phyloP scores from a whole-genome alignment of 1,284 basidiomycete genomes.

The Trichosporon coremiiforme region DNA sequence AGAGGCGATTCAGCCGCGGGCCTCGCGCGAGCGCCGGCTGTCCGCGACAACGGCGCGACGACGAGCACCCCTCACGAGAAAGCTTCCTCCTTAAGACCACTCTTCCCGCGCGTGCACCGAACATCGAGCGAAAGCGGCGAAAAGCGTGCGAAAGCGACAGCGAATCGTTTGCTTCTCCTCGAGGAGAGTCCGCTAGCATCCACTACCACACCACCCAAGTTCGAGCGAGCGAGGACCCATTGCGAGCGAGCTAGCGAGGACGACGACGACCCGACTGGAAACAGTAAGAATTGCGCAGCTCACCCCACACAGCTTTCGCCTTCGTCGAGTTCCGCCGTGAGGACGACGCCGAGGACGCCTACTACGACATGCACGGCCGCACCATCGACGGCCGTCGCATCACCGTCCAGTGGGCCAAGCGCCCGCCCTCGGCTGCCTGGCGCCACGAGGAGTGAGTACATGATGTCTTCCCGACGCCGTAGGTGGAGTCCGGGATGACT shows the following conservation, averaged over 20 bases:
- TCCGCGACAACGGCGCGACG: slow-evolving; percentile 4
- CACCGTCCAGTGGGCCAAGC: slow-evolving; percentile 88
- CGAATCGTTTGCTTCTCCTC: slow-evolving; percentile 17
- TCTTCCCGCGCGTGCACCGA: slow-evolving; percentile 6
- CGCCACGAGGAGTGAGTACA: slow-evolving; percentile 64
- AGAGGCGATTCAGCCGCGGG: background rate
- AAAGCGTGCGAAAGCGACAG: slow-evolving; percentile 7
- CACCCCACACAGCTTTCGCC: slow-evolving; percentile 71
- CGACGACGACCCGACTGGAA: slow-evolving; percentile 41
- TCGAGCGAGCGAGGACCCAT: background rate
- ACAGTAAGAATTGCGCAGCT: slow-evolving; percentile 13
- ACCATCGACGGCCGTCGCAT: slow-evolving; percentile 77
- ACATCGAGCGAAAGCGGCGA: slow-evolving; percentile 17
- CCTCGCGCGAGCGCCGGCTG: background rate
- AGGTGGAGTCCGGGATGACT: no score
- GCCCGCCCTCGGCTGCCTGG: slow-evolving; percentile 83
- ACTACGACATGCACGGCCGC: slow-evolving; percentile 86
- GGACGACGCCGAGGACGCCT: slow-evolving; percentile 83
- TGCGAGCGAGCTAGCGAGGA: slow-evolving; percentile 11
- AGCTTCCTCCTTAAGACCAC: background rate
- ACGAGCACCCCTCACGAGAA: background rate
- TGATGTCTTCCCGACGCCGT: background rate
- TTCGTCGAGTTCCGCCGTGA: slow-evolving; percentile 85
- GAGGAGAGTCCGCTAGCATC: slow-evolving; percentile 16
- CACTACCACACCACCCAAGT: background rate